Conservation (phyloP, 179 eudicot genomes). For the Beta corolliflora region DNA sequence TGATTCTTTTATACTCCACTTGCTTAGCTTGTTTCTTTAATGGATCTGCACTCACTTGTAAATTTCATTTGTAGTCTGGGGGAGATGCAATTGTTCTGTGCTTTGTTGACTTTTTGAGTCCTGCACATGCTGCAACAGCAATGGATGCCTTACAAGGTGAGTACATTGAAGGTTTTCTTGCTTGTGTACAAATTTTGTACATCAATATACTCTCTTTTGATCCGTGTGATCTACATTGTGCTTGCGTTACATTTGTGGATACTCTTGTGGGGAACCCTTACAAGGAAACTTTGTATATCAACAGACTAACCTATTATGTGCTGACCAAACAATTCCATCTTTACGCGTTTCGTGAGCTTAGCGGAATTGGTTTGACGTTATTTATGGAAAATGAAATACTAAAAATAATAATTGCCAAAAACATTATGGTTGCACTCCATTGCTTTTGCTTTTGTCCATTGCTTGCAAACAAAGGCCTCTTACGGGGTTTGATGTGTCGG, state of each 20-base stretch:
- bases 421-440: neutral
- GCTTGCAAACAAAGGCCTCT: neutral
- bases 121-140: conserved; percentile 83
- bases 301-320: neutral
- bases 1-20: neutral
- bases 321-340: neutral
- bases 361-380: neutral
- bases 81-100: conserved; percentile 60
- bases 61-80: conserved; percentile 40
- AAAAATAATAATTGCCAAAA: neutral
- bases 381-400: neutral
- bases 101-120: conserved; percentile 80
- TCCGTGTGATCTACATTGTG: conserved; percentile 2
- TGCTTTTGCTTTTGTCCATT: neutral
- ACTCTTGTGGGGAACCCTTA: neutral
- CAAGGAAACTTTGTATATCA: no score
- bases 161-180: conserved; percentile 18
- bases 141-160: conserved; percentile 80
- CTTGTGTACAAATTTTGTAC: conserved; percentile 12
- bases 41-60: conserved; percentile 19
- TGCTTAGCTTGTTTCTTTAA: neutral
- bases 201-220: neutral
- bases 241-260: neutral
- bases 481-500: neutral
- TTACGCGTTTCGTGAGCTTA: neutral